Evolutionary conservation across 2,329 filamentous ascomycete species (phyloP).

Genomic region (Ophiocordyceps sinensis): DNA sequence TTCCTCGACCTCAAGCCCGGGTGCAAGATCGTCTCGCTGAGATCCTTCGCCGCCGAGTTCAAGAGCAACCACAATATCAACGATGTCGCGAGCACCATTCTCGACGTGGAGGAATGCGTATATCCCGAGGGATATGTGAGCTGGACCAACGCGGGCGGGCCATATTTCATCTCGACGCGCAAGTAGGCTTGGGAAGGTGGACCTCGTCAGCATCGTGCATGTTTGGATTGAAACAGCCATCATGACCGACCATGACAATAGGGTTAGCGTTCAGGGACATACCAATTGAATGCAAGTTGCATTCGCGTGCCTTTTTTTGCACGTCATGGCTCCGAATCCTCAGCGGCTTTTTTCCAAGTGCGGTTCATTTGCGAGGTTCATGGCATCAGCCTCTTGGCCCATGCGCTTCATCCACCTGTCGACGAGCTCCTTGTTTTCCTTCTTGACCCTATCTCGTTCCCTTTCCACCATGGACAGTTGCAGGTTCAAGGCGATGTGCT

Average conservation of each 20-base stretch:
- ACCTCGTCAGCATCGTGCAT: slow-evolving; percentile 14
- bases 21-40: slow-evolving; percentile 79
- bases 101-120: slow-evolving; percentile 54
- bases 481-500: slow-evolving; percentile 75
- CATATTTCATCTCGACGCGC: slow-evolving; percentile 79
- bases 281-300: slow-evolving; percentile 10
- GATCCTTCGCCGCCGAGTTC: slow-evolving; percentile 73
- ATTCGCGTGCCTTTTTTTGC: neutral
- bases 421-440: slow-evolving; percentile 79
- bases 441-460: slow-evolving; percentile 53
- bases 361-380: slow-evolving; percentile 56
- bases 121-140: slow-evolving; percentile 66
- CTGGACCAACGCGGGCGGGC: slow-evolving; percentile 75
- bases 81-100: slow-evolving; percentile 67
- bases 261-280: slow-evolving; percentile 15
- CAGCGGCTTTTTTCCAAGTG: slow-evolving; percentile 12
- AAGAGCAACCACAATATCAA: slow-evolving; percentile 64
- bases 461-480: slow-evolving; percentile 80
- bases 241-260: neutral
- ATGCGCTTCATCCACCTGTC: slow-evolving; percentile 85
- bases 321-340: neutral
- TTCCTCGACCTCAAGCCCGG: slow-evolving; percentile 89
- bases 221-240: slow-evolving; percentile 7
- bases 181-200: slow-evolving; percentile 29
- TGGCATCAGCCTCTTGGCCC: slow-evolving; percentile 70